A percentile compares a stretch with the other conserved stretches of the same genome.
Conservation (phyloP, 2,329 filamentous ascomycete genomes). For the Arthrobotrys entomopaga region DNA sequence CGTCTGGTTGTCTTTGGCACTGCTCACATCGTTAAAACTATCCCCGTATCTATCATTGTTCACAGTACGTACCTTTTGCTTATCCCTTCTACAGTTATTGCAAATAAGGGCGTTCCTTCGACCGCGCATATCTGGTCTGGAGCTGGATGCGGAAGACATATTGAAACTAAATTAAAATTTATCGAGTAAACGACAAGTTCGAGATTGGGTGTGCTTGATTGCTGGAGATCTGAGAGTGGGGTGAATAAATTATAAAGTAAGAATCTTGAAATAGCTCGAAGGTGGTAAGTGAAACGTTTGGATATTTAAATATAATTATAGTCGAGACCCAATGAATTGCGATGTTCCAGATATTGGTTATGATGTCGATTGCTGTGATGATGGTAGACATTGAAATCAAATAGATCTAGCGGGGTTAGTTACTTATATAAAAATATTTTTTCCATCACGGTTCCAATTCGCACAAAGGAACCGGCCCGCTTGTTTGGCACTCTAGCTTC, state of each 20-base stretch:
- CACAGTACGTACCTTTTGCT: conserved; percentile 34
- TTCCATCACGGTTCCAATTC: conserved; percentile 23
- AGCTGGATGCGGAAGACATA: conserved; percentile 22
- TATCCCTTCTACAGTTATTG: conserved; percentile 50
- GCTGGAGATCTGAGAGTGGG: neutral
- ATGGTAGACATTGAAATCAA: conserved; percentile 38
- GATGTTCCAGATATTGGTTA: conserved; percentile 6
- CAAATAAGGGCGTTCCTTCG: conserved; percentile 42
- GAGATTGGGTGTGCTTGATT: neutral
- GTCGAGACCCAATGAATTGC: neutral
- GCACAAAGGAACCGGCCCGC: conserved; percentile 50
- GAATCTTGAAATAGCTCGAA: too few species aligned
- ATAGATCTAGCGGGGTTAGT: conserved; percentile 44
- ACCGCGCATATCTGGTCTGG: conserved; percentile 43
- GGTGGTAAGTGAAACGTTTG: too few species aligned
- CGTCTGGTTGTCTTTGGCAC: conserved; percentile 30
- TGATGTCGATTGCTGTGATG: conserved; percentile 21
- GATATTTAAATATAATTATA: too few species aligned
- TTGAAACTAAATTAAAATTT: conserved; percentile 6
- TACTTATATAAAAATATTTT: conserved; percentile 45
- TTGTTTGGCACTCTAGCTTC: conserved; percentile 48
- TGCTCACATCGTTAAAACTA: neutral
- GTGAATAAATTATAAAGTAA: neutral
- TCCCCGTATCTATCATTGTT: neutral
- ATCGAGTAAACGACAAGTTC: neutral